Evolutionary conservation across 1,139 yeast genomes (phyloP).

Genomic region (Entelexis sorbosivorans): DNA sequence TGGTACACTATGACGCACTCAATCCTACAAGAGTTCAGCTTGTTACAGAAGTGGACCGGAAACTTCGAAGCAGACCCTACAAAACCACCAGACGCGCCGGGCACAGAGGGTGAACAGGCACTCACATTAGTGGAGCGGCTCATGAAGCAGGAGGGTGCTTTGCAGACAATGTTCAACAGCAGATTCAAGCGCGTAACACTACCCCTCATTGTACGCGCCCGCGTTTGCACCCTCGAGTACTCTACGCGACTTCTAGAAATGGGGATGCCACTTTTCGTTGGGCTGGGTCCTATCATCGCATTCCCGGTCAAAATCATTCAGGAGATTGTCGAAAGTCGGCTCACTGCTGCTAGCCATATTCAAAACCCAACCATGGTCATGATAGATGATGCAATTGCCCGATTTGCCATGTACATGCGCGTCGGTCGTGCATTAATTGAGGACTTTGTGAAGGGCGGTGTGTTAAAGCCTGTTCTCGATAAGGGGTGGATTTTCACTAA

Average conservation of each 20-base stretch:
- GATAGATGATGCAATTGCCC: conserved; percentile 89
- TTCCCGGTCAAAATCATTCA: conserved; percentile 75
- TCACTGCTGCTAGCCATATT: conserved; percentile 58
- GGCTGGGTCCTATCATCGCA: conserved; percentile 53
- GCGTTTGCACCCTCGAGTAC: conserved; percentile 54
- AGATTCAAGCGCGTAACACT: conserved; percentile 51
- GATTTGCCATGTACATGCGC: conserved; percentile 64
- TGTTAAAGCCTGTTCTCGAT: conserved; percentile 49
- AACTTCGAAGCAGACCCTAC: conserved; percentile 61
- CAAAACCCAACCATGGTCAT: conserved; percentile 88
- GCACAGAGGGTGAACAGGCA: conserved; percentile 7
- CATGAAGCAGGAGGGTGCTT: conserved; percentile 67
- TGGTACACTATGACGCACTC: conserved; percentile 74
- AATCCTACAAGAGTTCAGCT: conserved; percentile 47
- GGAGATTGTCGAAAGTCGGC: conserved; percentile 65
- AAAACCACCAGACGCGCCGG: conserved; percentile 25
- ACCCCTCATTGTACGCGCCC: conserved; percentile 70
- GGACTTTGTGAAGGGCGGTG: conserved; percentile 42
- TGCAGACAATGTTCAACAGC: conserved; percentile 49
- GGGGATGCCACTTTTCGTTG: conserved; percentile 65
- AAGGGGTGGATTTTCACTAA: conserved; percentile 68
- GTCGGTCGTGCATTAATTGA: conserved; percentile 68
- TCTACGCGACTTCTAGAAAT: conserved; percentile 56
- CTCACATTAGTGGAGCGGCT: conserved; percentile 61
- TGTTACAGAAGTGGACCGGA: conserved; percentile 64